Evolutionary conservation across 2,329 filamentous ascomycete genomes (phyloP).

Genomic region (Stagonosporopsis vannaccii): DNA sequence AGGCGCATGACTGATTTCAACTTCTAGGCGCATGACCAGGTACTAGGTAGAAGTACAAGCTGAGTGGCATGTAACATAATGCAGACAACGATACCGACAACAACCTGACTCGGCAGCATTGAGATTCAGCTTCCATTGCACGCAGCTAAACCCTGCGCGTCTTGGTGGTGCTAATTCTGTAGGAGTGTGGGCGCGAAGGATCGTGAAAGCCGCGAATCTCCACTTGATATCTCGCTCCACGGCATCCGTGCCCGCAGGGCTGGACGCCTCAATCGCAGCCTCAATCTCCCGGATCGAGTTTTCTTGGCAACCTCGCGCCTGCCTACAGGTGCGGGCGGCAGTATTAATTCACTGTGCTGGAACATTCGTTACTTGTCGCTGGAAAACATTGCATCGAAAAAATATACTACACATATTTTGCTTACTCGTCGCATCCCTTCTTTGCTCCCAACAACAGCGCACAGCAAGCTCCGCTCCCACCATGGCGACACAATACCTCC

Average conservation of each 20-base stretch:
- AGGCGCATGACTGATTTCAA: not conserved
- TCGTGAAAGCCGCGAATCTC: not conserved
- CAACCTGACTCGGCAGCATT: not conserved
- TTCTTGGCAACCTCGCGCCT: no score
- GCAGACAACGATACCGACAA: not conserved
- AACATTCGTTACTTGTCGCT: no score
- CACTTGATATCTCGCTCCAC: not conserved
- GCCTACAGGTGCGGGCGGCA: no score
- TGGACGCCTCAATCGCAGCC: constrained; percentile 2
- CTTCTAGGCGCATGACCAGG: not conserved
- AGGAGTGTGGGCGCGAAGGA: not conserved
- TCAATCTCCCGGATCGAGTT: not conserved
- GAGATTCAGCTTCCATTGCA: not conserved
- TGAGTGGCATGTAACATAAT: not conserved
- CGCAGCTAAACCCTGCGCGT: not conserved
- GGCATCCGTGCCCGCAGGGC: not conserved
- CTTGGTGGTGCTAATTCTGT: not conserved
- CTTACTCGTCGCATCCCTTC: no score
- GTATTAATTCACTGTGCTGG: no score
- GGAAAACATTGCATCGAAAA: no score
- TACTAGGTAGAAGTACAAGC: not conserved
- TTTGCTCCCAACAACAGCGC: no score
- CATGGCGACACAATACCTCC: constrained; percentile 3
- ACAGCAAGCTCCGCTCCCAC: not conserved
- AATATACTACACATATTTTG: no score